Base-by-base conservation (phyloP, 2,329 filamentous ascomycete species). In the Onygenales sp. region DNA sequence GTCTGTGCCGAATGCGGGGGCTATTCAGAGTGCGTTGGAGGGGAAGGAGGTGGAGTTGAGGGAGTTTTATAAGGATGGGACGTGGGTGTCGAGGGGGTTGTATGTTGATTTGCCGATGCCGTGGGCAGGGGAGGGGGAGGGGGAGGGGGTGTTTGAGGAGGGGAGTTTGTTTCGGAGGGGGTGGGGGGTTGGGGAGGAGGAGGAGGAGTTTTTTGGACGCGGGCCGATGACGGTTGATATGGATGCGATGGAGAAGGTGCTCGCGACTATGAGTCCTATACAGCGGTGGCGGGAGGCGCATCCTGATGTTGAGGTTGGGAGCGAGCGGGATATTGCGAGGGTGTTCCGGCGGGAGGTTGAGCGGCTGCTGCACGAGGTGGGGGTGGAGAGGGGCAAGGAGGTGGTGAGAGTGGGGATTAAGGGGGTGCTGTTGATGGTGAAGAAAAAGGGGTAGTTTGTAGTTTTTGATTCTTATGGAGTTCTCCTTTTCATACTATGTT, bases 61-160 rank as follows among this genome's bases (percentile, higher is more conserved):
- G 2, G 70, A 70, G 0, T 77, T 72, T 59, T 61, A 68, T 32
- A 60, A 62, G n/a, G 63, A 64, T 0, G 75, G 77, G 0, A 82
- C 57, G 44, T 58, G 5, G 50, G 79, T 1, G 65, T 65, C 14
- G 1, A 0, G 66, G 67, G 0, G 60, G 66, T 8, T 70, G 11
- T 82, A 81, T 59, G 52, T 57, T 0, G 61, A 68, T 10, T 65
- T 81, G 2, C 55, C 58, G 4, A 63, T 82, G 13, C 80, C 80
- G 0, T 84, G 79, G 80, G 70, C 66, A 0, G 17, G 73, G 6
- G 58, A 61, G 3, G n/a, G 5, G 43, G 47, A 57, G 2, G 59
- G 67, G 0, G 64, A 70, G 0, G 9, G 53, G 0, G 70, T 59
- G 1, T 77, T 82, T 56, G 68, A 74, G 3, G 43, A 70, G 60